phyloP scores from a whole-genome alignment of 2,329 filamentous ascomycete genomes.

The Aureobasidium vineae region DNA sequence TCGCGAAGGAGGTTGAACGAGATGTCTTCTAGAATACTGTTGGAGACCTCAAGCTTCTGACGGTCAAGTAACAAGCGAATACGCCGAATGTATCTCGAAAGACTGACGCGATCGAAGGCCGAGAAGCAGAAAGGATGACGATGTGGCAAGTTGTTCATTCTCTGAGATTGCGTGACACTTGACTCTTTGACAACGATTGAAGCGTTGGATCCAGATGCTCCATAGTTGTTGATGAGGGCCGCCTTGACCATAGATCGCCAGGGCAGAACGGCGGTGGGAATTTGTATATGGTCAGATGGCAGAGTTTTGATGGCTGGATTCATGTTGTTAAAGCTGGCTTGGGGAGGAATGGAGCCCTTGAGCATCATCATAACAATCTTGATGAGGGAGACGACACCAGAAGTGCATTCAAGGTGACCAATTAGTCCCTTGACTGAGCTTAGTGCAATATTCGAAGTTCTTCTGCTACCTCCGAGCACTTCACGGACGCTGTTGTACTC shows the following conservation, averaged over 20 bases:
- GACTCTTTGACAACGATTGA: neutral
- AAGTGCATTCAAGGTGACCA: constrained; percentile 33
- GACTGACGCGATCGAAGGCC: neutral
- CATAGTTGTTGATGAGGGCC: constrained; percentile 66
- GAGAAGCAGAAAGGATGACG: neutral
- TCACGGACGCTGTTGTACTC: constrained; percentile 34
- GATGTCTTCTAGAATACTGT: too few relatives aligned
- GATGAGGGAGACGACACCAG: constrained; percentile 54
- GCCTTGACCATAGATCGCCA: neutral
- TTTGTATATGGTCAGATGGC: constrained; percentile 55
- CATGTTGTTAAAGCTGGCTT: constrained; percentile 42
- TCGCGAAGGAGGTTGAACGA: too few relatives aligned
- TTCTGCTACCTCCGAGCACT: neutral
- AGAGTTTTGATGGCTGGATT: constrained; percentile 59
- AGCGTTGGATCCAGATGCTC: constrained; percentile 43
- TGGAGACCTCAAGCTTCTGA: too few relatives aligned
- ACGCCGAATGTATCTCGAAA: too few relatives aligned
- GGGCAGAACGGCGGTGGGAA: constrained; percentile 53
- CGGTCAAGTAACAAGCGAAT: too few relatives aligned
- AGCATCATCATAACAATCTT: constrained; percentile 66
- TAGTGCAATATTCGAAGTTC: neutral
- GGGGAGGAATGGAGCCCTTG: constrained; percentile 62
- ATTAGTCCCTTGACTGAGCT: neutral
- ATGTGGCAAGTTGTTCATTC: too few relatives aligned
- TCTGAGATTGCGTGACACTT: too few relatives aligned